Conservation (phyloP, 1,139 yeast genomes). For the Kodamaea anthophila region DNA sequence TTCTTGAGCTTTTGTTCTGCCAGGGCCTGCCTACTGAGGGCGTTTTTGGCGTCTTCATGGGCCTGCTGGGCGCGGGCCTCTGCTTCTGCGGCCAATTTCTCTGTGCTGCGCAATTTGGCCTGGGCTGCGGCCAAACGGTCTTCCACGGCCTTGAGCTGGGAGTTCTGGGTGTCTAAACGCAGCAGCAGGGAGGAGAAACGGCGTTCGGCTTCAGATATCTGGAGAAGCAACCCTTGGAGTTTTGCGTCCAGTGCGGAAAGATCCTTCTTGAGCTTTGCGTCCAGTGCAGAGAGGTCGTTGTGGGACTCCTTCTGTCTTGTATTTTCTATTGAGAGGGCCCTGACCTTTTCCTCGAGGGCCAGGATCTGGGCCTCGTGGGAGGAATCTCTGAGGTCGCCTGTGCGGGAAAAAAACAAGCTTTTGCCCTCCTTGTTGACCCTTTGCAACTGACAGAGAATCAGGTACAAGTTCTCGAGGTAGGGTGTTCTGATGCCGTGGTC, state of each 20-base stretch:
- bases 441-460: conserved; percentile 65
- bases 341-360: no score
- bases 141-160: background rate
- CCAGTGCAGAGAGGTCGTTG: conserved; percentile 1
- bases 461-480: conserved; percentile 79
- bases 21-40: background rate
- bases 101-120: background rate
- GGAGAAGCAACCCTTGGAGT: conserved; percentile 3
- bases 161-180: background rate
- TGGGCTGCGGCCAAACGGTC: conserved; percentile 1
- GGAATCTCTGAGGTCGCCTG: no score
- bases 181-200: conserved; percentile 2
- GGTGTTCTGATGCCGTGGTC: conserved; percentile 84
- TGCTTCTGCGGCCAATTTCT: background rate
- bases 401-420: conserved; percentile 36
- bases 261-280: conserved; percentile 13
- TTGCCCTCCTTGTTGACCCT: conserved; percentile 36
- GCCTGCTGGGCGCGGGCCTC: background rate
- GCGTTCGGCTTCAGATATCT: conserved; percentile 5
- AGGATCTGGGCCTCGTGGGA: no score
- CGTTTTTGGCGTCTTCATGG: no score
- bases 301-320: conserved; percentile 2
- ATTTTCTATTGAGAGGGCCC: no score
- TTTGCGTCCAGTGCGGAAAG: conserved; percentile 12
- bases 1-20: background rate